Base-by-base conservation (phyloP, 1,284 basidiomycete genomes). In the Apiotrichum porosum region DNA sequence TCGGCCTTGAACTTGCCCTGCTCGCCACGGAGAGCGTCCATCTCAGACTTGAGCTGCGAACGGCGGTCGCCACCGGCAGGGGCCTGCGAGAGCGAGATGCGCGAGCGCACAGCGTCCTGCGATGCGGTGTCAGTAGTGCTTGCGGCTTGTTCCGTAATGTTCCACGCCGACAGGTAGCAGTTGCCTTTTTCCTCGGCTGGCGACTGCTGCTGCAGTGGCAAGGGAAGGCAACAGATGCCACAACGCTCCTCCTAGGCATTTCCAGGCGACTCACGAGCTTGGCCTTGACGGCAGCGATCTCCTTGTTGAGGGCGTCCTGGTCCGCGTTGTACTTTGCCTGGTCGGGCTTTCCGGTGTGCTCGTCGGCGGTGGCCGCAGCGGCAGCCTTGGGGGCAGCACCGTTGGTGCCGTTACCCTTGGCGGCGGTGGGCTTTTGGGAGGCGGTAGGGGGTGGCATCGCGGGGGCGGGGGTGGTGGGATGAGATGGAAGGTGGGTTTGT, bases 271-370 rank as follows among this genome's bases (percentile, higher is more conserved):
- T 68, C 65, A 91, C 91, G 55, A 91, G 74, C 75, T 89, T 85
- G 31, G 72, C 71, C 74, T 93, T 88, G 42, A 89, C 72, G 40
- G 75, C 79, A 48, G 90, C 89, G 63, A 95, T 92, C 66, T 92
- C 85, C 32, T 79, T 75, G 74, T 86, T 91, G 60, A 93, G 74
- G 59, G 74, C 81, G 41, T 86, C 83, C 76, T 94, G 90, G 75
- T 94, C 89, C 19, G 78, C 79, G 53, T 93, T 86, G 71, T 86
- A 86, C 26, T 74, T 76, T 38, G 77, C 78, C 74, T 89, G 89
- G 78, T 93, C 90, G 26, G 91, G 90, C 71, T 78, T 87, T 37
- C 73, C 63, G n/a, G 72, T 47, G 33, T 59, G 62, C 37, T 79
- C 78, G 60, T 75, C 79, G 24, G 39, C 35, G 26, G 42, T 28